A percentile compares a stretch with the other conserved stretches of the same genome.
phyloP scores from a whole-genome alignment of 371 early-diverging fungal genomes.

The Coemansia linderi region DNA sequence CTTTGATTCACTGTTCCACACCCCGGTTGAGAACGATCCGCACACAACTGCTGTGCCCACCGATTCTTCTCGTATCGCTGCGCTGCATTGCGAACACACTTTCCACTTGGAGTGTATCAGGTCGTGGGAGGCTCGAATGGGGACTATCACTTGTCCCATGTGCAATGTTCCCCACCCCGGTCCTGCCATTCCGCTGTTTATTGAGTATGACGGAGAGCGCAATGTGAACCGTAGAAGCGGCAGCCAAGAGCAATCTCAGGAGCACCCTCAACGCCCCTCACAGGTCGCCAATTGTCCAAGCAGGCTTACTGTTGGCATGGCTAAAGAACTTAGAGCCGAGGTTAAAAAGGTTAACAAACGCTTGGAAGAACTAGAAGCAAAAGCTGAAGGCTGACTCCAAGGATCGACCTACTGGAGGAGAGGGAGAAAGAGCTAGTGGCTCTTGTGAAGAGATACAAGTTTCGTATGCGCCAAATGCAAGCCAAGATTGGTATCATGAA shows the following conservation, averaged over 20 bases:
- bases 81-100: neutral
- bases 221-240: neutral
- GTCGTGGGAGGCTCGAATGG: neutral
- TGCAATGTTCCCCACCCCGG: neutral
- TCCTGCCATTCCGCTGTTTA: neutral
- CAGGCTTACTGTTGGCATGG: no score
- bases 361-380: neutral
- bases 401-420: neutral
- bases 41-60: neutral
- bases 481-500: neutral
- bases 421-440: neutral
- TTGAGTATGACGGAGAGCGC: neutral
- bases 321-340: no score
- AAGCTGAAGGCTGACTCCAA: neutral
- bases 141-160: neutral
- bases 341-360: neutral
- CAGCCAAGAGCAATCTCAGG: neutral
- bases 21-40: neutral
- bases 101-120: slow-evolving; percentile 1
- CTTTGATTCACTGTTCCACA: neutral
- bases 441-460: neutral
- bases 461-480: neutral
- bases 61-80: neutral
- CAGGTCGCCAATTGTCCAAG: neutral
- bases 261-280: neutral